Conservation (phyloP, 768 basidiomycete genomes). For the Mycena galopus region DNA sequence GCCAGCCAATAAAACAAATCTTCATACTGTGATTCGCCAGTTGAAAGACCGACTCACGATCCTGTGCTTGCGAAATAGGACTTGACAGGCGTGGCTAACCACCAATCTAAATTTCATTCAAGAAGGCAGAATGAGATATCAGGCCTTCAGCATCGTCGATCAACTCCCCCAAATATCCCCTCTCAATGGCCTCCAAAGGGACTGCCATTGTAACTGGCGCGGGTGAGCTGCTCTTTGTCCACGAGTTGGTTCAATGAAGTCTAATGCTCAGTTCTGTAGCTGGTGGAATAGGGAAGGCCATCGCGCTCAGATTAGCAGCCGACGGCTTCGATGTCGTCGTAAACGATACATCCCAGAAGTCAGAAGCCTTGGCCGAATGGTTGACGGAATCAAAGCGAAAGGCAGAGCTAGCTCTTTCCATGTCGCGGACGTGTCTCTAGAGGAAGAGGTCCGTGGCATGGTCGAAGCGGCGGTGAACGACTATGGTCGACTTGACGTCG, state of each 20-base stretch:
- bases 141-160: no score
- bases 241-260: not conserved
- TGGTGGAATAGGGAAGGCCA: constrained; percentile 58
- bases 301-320: constrained; percentile 55
- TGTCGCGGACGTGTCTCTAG: constrained; percentile 50
- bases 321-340: constrained; percentile 57
- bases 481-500: constrained; percentile 49
- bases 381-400: constrained; percentile 42
- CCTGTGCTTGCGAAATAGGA: not conserved
- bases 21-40: not conserved
- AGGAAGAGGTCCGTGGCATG: constrained; percentile 52
- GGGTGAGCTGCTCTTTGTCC: constrained; percentile 45
- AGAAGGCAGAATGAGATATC: no score
- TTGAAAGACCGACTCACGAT: not conserved
- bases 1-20: not conserved
- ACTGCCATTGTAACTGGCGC: constrained; percentile 53
- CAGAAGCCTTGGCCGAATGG: constrained; percentile 41
- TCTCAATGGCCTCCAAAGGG: constrained; percentile 30
- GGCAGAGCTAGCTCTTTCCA: constrained; percentile 25
- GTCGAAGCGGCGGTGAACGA: constrained; percentile 41
- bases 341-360: constrained; percentile 50
- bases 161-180: not conserved
- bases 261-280: constrained; percentile 27
- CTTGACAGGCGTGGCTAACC: not conserved
- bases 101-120: not conserved